These are phyloP conservation scores for Gloeopeniophorella convolvens DNA, from an alignment of 768 basidiomycete genomes.

Conservation along the genomic window DNA sequence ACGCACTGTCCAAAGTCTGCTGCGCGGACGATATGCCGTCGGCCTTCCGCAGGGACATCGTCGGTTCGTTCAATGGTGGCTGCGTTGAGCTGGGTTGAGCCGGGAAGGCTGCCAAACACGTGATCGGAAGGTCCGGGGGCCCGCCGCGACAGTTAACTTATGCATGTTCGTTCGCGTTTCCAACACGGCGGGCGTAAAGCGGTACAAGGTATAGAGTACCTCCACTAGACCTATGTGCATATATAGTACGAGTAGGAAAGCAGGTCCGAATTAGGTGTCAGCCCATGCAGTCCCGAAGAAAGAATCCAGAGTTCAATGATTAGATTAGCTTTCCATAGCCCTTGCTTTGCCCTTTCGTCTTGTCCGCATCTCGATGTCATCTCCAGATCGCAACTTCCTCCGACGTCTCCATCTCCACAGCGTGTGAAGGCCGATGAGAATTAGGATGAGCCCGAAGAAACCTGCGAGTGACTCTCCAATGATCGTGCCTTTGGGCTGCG, in stretches of 20 bases:
- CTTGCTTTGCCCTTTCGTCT: background rate
- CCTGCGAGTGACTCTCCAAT: conserved; percentile 21
- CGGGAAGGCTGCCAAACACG: too few relatives aligned
- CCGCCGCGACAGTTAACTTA: too few relatives aligned
- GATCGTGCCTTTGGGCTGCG: conserved; percentile 21
- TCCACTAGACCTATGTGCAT: too few relatives aligned
- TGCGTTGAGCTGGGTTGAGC: too few relatives aligned
- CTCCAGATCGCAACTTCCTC: background rate
- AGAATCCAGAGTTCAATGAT: too few relatives aligned
- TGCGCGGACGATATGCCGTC: conserved; percentile 26
- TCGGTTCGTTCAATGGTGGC: background rate
- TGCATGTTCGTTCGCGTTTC: too few relatives aligned
- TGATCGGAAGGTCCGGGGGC: too few relatives aligned
- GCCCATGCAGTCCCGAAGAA: too few relatives aligned
- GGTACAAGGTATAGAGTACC: too few relatives aligned
- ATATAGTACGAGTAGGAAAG: too few relatives aligned
- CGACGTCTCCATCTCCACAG: conserved; percentile 6
- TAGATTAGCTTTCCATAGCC: background rate
- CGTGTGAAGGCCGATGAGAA: conserved; percentile 4
- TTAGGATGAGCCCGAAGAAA: conserved; percentile 21
- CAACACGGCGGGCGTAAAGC: too few relatives aligned
- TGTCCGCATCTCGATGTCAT: conserved; percentile 9
- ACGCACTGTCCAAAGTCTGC: conserved; percentile 34
- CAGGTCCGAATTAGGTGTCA: too few relatives aligned
- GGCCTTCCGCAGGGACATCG: conserved; percentile 8